Evolutionary conservation across 169 alveolate species (phyloP), one percentile per base, ranked within the genome.

Genomic region (Cryptosporidium baileyi): DNA sequence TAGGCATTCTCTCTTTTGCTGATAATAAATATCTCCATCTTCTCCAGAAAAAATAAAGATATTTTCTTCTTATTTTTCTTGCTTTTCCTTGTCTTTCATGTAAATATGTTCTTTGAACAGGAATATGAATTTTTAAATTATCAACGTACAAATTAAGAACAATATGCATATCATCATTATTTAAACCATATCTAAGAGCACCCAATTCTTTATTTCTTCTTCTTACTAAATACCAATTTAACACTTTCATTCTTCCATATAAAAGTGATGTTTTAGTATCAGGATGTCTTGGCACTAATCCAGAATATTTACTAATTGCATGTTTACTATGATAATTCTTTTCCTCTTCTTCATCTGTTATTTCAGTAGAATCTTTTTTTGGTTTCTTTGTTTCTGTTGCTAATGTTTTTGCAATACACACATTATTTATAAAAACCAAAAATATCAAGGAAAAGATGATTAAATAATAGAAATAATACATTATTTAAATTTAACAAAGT

Each of bases 1-100:
- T 74, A 2, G 85, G 85, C 85, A 74, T 74, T 41, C 85, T 74
- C 26, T 74, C 85, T 26, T 74, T 74, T 22, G 85, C 85, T 36
- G 85, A 54, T 13, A 74, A 36, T 26, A 74, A 57, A 51, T 74
- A 74, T 28, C 67, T 51, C 85, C 85, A 74, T 51, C 85, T 60
- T 9, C 67, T 51, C 85, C 85, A 74, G 6, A 57, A 17, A 67
- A 51, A 74, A 32, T 74, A 57, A 1, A 40, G 32, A 13, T 74
- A 74, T 40, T 57, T 51, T 40, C 85, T 51, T 74, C 65, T 51
- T 40, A 54, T 15, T 34, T 74, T 74, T 57, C 85, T 74, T 24
- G 85, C 60, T 19, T 36, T 74, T 11, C 57, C 57, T 47, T 54
- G 60, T 2, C 85, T 24, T 22, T 74, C 85, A 38, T 74, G 85